A percentile compares a stretch with the other conserved stretches of the same genome.
Conservation (phyloP, 257 asterid species). For the Phtheirospermum japonicum region DNA sequence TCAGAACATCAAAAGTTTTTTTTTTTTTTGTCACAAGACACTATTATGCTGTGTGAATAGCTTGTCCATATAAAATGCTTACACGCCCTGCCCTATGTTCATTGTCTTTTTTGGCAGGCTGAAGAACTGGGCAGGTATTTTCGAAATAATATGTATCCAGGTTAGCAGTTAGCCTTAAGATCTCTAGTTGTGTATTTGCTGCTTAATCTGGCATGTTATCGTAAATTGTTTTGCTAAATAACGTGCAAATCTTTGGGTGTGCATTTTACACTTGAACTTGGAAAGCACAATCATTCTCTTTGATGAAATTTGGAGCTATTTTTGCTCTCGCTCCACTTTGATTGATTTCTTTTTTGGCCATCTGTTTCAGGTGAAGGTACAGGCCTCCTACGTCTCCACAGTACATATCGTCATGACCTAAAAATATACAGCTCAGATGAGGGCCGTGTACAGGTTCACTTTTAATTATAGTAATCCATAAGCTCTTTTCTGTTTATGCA, state of each 20-base stretch:
- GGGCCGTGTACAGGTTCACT: conserved; percentile 93
- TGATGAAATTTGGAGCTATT: conserved; percentile 21
- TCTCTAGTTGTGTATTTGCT: conserved; percentile 11
- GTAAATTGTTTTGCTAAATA: conserved; percentile 14
- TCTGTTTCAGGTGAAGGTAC: conserved; percentile 88
- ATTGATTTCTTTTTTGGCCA: conserved; percentile 16
- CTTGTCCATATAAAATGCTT: conserved; percentile 16
- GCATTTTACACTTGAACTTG: conserved; percentile 13
- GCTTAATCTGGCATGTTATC: conserved; percentile 21
- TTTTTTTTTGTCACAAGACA: conserved; percentile 15
- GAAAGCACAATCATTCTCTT: conserved; percentile 14
- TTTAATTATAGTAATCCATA: conserved; percentile 17
- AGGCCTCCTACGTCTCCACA: conserved; percentile 98
- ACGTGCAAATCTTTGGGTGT: conserved; percentile 17
- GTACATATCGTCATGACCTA: conserved; percentile 96
- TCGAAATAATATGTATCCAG: conserved; percentile 97
- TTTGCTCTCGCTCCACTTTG: conserved; percentile 4
- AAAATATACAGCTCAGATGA: conserved; percentile 98
- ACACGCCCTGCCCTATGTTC: conserved; percentile 17
- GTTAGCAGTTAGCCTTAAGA: conserved; percentile 37
- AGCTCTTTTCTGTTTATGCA: conserved; percentile 18
- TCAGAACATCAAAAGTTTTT: conserved; percentile 10
- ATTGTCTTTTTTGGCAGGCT: conserved; percentile 59
- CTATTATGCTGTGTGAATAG: conserved; percentile 13
- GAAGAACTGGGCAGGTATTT: conserved; percentile 98